These are phyloP conservation scores for Lippia alba DNA, from an alignment of 305 asterid species.

Conservation along the genomic window DNA sequence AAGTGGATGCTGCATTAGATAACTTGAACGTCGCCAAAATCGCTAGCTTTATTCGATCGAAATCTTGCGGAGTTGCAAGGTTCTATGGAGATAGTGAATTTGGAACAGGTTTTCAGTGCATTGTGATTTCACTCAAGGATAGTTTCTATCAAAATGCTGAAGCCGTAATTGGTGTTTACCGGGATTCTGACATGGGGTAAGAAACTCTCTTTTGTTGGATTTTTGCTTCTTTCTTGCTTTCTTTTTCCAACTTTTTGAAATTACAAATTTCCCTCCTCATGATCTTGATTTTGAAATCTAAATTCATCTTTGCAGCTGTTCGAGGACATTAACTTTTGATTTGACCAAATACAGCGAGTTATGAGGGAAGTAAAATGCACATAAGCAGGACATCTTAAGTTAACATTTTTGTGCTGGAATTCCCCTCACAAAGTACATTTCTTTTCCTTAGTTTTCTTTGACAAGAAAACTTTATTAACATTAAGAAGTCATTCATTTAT, in stretches of 20 bases:
- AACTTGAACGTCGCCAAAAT: conserved; percentile 96
- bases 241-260: too few relatives aligned
- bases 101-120: conserved; percentile 94
- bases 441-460: too few relatives aligned
- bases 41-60: conserved; percentile 93
- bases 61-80: conserved; percentile 85
- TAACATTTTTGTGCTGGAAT: too few relatives aligned
- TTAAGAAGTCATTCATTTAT: too few relatives aligned
- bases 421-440: too few relatives aligned
- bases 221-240: background rate
- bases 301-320: conserved; percentile 61
- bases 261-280: background rate
- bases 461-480: too few relatives aligned
- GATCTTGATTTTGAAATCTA: background rate
- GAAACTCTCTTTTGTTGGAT: conserved; percentile 7
- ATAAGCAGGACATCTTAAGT: conserved; percentile 29
- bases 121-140: conserved; percentile 98
- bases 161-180: conserved; percentile 95
- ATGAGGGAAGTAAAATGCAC: conserved; percentile 41
- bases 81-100: conserved; percentile 49
- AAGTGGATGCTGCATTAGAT: conserved; percentile 99
- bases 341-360: conserved; percentile 77
- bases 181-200: conserved; percentile 88
- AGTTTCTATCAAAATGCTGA: conserved; percentile 96
- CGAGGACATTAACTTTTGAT: conserved; percentile 83